A percentile compares a stretch with the other conserved stretches of the same genome.
phyloP scores from a whole-genome alignment of 129 eudicot species.

The Ambrosia trifida region DNA sequence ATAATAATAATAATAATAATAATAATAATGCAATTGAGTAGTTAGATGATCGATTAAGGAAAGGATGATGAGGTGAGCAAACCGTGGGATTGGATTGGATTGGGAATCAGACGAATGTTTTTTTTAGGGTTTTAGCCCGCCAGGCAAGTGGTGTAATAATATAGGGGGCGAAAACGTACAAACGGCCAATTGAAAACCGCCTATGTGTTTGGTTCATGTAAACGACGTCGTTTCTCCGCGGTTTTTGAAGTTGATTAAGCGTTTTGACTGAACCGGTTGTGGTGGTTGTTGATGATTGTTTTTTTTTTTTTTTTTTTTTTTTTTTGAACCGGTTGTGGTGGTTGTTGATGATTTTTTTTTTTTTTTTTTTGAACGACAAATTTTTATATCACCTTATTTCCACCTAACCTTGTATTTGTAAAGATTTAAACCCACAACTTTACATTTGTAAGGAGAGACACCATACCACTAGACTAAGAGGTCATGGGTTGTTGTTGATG shows the following conservation, averaged over 20 bases:
- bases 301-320: too few species aligned
- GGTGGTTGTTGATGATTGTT: neutral
- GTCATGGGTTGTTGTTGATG: too few species aligned
- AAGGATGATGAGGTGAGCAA: constrained; percentile 22
- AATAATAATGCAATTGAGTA: too few species aligned
- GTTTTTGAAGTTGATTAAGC: neutral
- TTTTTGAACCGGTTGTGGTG: too few species aligned
- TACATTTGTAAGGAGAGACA: too few species aligned
- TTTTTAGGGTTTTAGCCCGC: constrained; percentile 49
- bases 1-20: too few species aligned
- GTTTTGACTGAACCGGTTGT: constrained; percentile 4
- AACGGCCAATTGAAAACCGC: constrained; percentile 36
- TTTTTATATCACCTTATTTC: too few species aligned
- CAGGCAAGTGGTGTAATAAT: constrained; percentile 8
- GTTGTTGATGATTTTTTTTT: too few species aligned
- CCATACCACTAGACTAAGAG: too few species aligned
- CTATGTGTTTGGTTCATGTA: constrained; percentile 10
- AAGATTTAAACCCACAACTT: too few species aligned
- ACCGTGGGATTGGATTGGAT: constrained; percentile 33
- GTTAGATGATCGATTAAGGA: constrained; percentile 13
- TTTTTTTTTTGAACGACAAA: too few species aligned
- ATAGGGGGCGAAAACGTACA: constrained; percentile 29
- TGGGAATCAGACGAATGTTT: constrained; percentile 32
- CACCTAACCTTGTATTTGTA: too few species aligned
- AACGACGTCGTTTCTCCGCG: constrained; percentile 26